These are phyloP conservation scores for Abelmoschus esculentus DNA, from an alignment of 345 rosid genomes.

Conservation along the genomic window DNA sequence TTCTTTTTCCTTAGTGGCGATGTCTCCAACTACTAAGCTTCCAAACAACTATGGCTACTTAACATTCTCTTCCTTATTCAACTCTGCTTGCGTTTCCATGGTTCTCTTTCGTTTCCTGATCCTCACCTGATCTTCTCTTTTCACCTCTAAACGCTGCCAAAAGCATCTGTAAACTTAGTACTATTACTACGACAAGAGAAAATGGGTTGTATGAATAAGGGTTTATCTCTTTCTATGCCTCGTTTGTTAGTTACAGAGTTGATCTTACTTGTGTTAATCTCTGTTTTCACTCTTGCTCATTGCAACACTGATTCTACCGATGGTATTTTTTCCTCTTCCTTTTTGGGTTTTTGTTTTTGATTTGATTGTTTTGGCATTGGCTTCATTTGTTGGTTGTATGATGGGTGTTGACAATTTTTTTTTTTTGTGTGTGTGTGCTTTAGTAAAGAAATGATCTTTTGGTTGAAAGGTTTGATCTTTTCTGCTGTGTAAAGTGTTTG, in stretches of 20 bases:
- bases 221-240: constrained; percentile 16
- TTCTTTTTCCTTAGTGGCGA: constrained; percentile 41
- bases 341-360: constrained; percentile 10
- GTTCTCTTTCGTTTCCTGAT: constrained; percentile 17
- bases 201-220: constrained; percentile 24
- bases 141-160: constrained; percentile 11
- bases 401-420: background rate
- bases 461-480: constrained; percentile 20
- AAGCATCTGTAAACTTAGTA: background rate
- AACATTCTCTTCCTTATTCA: constrained; percentile 12
- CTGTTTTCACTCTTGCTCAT: constrained; percentile 21
- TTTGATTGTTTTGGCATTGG: constrained; percentile 5
- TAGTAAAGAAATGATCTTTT: constrained; percentile 6
- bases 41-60: constrained; percentile 17
- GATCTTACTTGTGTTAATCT: constrained; percentile 20
- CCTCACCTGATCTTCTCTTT: constrained; percentile 21
- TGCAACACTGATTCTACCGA: constrained; percentile 46
- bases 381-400: constrained; percentile 16
- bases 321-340: constrained; percentile 21
- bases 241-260: constrained; percentile 14
- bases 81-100: background rate
- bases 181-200: background rate
- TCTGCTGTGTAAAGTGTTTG: background rate
- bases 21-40: constrained; percentile 25
- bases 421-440: background rate